phyloP scores from a whole-genome alignment of 805 yeast genomes.

The Saccharomycopsis selenospora region DNA sequence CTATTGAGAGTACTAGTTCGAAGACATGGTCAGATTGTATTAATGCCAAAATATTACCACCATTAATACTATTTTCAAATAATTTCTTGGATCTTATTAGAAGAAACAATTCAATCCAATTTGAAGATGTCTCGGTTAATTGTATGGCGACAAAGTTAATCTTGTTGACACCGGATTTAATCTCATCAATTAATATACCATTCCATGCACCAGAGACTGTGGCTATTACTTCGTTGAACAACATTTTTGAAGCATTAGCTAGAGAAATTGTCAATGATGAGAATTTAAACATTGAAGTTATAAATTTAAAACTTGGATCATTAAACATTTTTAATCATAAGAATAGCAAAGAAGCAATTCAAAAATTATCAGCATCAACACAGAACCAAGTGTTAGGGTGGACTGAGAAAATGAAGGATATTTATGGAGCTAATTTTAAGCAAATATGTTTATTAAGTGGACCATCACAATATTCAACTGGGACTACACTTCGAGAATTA shows the following conservation, averaged over 20 bases:
- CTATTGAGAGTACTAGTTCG: conserved; percentile 48
- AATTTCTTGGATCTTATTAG: conserved; percentile 52
- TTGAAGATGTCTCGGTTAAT: conserved; percentile 6
- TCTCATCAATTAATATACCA: conserved; percentile 47
- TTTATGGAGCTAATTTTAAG: conserved; percentile 17
- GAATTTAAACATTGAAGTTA: conserved; percentile 37
- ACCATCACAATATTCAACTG: conserved; percentile 12
- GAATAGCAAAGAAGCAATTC: conserved; percentile 1
- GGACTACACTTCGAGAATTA: conserved; percentile 18
- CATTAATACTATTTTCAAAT: conserved; percentile 44
- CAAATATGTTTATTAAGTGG: conserved; percentile 12
- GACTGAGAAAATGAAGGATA: conserved; percentile 12
- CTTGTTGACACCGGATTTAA: conserved; percentile 47
- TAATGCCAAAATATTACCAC: conserved; percentile 39
- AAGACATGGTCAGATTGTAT: conserved; percentile 45
- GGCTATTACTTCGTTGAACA: conserved; percentile 38
- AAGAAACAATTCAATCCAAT: conserved; percentile 33
- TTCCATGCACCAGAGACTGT: conserved; percentile 59
- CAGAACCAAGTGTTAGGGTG: conserved; percentile 18
- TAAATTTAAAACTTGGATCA: conserved; percentile 41
- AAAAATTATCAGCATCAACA: conserved; percentile 4
- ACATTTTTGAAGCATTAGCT: conserved; percentile 33
- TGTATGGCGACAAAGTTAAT: conserved; percentile 33
- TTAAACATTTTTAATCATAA: conserved; percentile 33
- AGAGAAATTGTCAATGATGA: conserved; percentile 31